Base-by-base conservation (phyloP, 2,329 filamentous ascomycete species). In the Diaporthe vaccinii region DNA sequence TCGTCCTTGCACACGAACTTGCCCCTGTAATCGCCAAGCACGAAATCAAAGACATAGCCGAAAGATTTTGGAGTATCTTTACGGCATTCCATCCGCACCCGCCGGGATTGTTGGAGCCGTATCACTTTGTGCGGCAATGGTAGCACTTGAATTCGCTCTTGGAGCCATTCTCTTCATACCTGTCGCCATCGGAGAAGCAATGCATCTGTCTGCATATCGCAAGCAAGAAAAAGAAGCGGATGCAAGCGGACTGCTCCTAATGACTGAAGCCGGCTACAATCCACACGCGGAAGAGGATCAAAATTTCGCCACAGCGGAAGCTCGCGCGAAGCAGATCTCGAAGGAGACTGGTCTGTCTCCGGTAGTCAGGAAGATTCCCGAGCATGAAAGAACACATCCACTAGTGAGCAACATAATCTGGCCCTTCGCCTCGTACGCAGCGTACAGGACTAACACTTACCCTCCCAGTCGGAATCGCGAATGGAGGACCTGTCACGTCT, bases 1-100 rank as follows among this genome's bases (percentile, higher is more conserved):
- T 55, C 51, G 51, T 55, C 51, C 51, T 55, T 55, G 51, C 51
- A 6, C 51, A 55, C 51, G 51, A 55, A 31, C 51, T 55, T 55
- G 51, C 25, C 25, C 51, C 31, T 25, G 51, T 55, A 8, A 55
- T 55, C 28, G 51, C 51, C 15, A 55, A 31, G 14, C 51, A 55
- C 25, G 51, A 17, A 1, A 31, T 55, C 14, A 55, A 31, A 55
- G 51, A 28, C 15, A 31, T 55, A 55, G 51, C 51, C 51, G 51
- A 17, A 15, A 7, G 14, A 6, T 14, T n/a, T 31, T 55, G 51
- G 51, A 31, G 25, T 55, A 28, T 55, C 31, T 28, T 14, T 55
- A 55, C 8, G 25, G 12, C n/a, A 55, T 55, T 17, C 25, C 51
- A 55, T 55, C 31, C 25, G 25, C 51, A 20, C 51, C 51, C 51